Evolutionary conservation across 768 basidiomycete genomes (phyloP), one percentile per base, ranked within the genome.

Genomic region (Mycena filopes): DNA sequence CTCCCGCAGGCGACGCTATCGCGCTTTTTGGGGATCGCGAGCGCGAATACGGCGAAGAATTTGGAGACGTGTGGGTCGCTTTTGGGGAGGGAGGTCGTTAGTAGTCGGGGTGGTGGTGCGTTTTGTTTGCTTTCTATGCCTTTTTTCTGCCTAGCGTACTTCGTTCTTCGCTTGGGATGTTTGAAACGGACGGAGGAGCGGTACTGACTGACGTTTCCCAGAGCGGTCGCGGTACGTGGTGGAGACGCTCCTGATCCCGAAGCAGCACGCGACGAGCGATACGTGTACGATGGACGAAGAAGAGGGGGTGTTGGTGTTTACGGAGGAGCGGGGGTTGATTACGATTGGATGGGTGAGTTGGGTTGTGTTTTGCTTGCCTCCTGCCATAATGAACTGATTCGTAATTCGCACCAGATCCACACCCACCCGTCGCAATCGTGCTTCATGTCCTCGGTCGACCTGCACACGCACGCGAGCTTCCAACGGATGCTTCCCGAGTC

Each of bases 241-340:
- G n/a, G 89, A 93, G 59, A 92, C 90, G 50, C 75, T 97, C 72
- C 77, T 97, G 72, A 89, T 97, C 20, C 95, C 95, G n/a, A 92
- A 87, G 76, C 95, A 97, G 72, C 89, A 88, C 62, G 90, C 92
- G 63, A 94, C 94, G 67, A 88, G 90, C 62, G 94, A 97, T 79
- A 94, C 94, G n/a, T 97, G 95, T 76, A 89, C 89, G 33, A 96
- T 95, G 91, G 90, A 94, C 56, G 89, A 92, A 73, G 95, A 96
- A 71, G 95, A 96, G 74, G 79, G 94, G 48, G 93, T 95, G 9
- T 78, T 95, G 77, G 86, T 88, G 70, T 94, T 96, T 74, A 94
- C 93, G 69, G 92, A 95, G 73, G 87, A 90, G 73, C 80, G 92
- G 66, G 87, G 85, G 69, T 76, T 96, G 71, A 90, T 96, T 53